Base-by-base conservation (phyloP, 2,329 filamentous ascomycete genomes). In the Fonsecaea nubica region DNA sequence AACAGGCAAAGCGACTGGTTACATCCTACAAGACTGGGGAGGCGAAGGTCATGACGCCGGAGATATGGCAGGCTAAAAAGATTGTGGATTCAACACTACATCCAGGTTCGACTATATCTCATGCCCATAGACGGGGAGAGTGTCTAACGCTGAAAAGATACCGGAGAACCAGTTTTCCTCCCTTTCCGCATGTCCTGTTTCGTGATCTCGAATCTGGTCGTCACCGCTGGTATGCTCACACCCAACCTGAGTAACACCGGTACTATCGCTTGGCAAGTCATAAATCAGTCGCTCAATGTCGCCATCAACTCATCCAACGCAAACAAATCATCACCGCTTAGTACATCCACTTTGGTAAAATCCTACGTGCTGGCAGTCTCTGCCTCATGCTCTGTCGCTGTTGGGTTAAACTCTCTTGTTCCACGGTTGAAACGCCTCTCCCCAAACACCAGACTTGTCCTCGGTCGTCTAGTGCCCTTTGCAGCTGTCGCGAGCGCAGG, bases 121-220 rank as follows among this genome's bases (percentile, higher is more conserved):
- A 18, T 25, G 10, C 45, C 18, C 18, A 10, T 12, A 25, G 7
- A 50, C 18, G 12, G 45, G 25, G 45, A 50, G 45, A 32, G 30
- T 50, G 45, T 50, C 45, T 50, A 30, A 50, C 45, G 12, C 8
- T 6, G 45, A 36, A 54, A 71, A 96, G 95, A 99, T 79, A 98
- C 93, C 18, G 95, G 95, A 72, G 85, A 93, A 77, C 90, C 94
- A 56, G 93, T 99, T 69, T 87, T 98, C 74, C 85, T 99, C 18
- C 95, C 95, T 21, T 98, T 98, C 78, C 92, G 95, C 77, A 99
- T 99, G 95, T 98, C 94, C 59, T 91, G 87, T 80, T 99, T 95
- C 77, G 93, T 96, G 62, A 80, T 98, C 63, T 93, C 93, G 71
- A 99, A 99, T 80, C 81, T 99, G 77, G 84, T 98, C 65, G 94